Base-by-base conservation (phyloP, 169 alveolate species). In the Cryptosporidium sp. region DNA sequence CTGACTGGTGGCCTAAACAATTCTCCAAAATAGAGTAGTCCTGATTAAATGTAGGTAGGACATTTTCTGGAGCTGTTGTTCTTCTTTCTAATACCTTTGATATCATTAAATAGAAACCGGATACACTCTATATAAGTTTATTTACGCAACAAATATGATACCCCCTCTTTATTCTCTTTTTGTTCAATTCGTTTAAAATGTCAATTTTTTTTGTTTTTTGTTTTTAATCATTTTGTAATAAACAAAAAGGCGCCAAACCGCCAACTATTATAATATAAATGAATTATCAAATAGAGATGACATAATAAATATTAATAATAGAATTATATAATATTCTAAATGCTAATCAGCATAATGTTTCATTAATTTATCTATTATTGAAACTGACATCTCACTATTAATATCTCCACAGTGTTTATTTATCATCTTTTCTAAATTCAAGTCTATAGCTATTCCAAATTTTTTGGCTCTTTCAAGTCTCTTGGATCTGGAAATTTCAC, bases 41-140 rank as follows among this genome's bases (percentile, higher is more conserved):
- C 33, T 39, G 53, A 4, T 62, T 80, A 80, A 39, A 80, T 7
- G 48, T 3, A 26, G 89, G 89, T 7, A 65, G 52, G 16, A 26
- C 72, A 80, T 61, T 80, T 42, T 80, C 89, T 42, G 89, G 89
- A 44, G 75, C 33, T 6, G 89, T 35, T 31, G 51, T 80, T 37
- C 75, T 62, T 23, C 48, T 44, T 65, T 62, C 60, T n/a, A 80
- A 33, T 3, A 80, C 68, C 7, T 23, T 33, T 1, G 45, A 44
- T 21, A 80, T 33, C 89, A 80, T 80, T 44, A 33, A 35, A 56
- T 3, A 56, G 65, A 56, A 48, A 44, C 3, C 21, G 23, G 18
- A n/a, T 56, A 26, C 8, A 56, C 8, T 23, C 37, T 56, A 56
- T 29, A n/a, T 37, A 56, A 9, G n/a, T 8, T 26, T 3, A n/a